phyloP scores from a whole-genome alignment of 23 red algal genomes.

The Gracilaria gracilis region DNA sequence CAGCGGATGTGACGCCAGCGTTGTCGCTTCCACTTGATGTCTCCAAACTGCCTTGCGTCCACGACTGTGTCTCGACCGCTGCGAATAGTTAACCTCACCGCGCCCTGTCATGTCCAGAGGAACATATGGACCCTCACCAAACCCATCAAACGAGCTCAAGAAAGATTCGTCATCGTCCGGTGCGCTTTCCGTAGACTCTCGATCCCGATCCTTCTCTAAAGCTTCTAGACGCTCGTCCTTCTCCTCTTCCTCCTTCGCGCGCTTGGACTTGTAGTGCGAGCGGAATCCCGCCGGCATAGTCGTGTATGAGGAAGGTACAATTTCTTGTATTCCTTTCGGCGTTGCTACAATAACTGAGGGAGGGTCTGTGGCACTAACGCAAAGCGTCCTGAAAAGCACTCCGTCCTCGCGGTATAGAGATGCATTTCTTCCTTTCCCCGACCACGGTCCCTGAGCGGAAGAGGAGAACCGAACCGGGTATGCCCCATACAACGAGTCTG shows the following conservation, averaged over 20 bases:
- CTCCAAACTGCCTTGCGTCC: conserved; percentile 71
- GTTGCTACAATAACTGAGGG: conserved; percentile 76
- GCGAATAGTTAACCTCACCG: neutral
- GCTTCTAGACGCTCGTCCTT: conserved; percentile 33
- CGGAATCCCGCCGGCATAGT: conserved; percentile 71
- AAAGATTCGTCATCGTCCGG: conserved; percentile 63
- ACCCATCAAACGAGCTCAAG: conserved; percentile 55
- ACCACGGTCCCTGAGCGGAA: conserved; percentile 74
- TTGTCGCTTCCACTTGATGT: conserved; percentile 69
- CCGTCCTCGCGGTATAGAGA: conserved; percentile 71
- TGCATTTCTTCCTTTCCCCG: conserved; percentile 62
- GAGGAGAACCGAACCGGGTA: conserved; percentile 79
- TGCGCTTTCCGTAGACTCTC: conserved; percentile 1
- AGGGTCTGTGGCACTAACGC: conserved; percentile 81
- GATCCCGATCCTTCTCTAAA: conserved; percentile 27
- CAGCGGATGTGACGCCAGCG: conserved; percentile 81
- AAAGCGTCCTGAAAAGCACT: conserved; percentile 77
- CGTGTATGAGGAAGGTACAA: conserved; percentile 72
- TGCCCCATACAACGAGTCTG: conserved; percentile 73
- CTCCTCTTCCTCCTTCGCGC: neutral
- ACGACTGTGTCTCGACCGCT: neutral
- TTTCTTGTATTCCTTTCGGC: conserved; percentile 70
- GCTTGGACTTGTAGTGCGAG: conserved; percentile 58
- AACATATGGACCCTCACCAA: conserved; percentile 64
- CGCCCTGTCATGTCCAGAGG: conserved; percentile 32